Evolutionary conservation across 2,329 filamentous ascomycete genomes (phyloP).

Genomic region (Fusarium xylarioides): DNA sequence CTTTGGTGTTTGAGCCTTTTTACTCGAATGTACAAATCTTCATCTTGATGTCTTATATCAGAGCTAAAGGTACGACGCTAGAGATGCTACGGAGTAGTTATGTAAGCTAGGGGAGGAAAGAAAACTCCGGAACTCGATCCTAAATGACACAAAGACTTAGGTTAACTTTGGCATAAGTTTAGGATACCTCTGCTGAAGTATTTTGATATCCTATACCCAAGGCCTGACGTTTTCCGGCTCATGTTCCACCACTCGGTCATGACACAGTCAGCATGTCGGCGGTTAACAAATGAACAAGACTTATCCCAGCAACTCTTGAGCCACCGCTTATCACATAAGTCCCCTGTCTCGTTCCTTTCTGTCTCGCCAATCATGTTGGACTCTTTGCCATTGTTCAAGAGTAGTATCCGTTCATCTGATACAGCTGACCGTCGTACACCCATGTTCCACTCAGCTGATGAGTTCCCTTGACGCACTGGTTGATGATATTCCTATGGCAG

Average conservation of each 20-base stretch:
- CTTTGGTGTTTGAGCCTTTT: background rate
- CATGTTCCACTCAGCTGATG: background rate
- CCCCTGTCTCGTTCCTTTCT: fast-evolving
- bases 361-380: fast-evolving
- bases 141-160: no score
- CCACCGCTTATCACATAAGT: background rate
- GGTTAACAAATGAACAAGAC: fast-evolving
- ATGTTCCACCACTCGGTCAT: fast-evolving
- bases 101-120: no score
- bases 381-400: fast-evolving
- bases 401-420: background rate
- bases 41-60: fast-evolving
- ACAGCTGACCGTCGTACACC: background rate
- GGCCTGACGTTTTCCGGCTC: no score
- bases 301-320: background rate
- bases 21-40: fast-evolving
- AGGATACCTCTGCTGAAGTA: no score
- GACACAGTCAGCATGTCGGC: fast-evolving
- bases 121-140: no score
- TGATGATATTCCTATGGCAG: background rate
- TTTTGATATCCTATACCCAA: no score
- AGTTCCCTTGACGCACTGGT: background rate
- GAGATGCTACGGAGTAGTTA: no score
- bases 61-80: background rate
- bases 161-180: no score